phyloP scores from a whole-genome alignment of 1,284 basidiomycete species.

The Apiotrichum veenhuisii region DNA sequence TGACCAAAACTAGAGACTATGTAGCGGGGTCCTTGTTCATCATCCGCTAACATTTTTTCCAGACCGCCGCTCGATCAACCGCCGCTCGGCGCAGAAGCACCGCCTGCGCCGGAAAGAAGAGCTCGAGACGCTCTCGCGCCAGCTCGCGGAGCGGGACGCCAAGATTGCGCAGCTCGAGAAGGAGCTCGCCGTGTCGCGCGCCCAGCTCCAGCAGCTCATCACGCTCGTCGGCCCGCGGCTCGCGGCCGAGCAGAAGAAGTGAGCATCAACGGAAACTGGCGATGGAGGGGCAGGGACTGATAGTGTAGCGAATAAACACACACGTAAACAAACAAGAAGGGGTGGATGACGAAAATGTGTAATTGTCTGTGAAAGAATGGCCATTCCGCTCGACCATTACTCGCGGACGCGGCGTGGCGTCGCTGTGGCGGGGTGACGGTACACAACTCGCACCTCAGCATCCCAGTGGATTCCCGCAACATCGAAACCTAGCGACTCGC shows the following conservation, averaged over 20 bases:
- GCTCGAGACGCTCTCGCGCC: constrained; percentile 12
- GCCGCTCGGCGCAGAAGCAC: constrained; percentile 23
- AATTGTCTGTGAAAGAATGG: too few species aligned
- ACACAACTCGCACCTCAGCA: too few species aligned
- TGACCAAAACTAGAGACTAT: background rate
- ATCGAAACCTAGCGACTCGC: too few species aligned
- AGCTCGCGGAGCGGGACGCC: constrained; percentile 16
- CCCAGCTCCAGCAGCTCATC: constrained; percentile 8
- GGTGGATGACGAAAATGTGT: too few species aligned
- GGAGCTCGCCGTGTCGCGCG: constrained; percentile 16
- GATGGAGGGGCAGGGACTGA: too few species aligned
- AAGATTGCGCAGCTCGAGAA: constrained; percentile 13
- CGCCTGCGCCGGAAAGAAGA: constrained; percentile 23
- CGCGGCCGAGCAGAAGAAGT: background rate
- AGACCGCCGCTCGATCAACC: constrained; percentile 25
- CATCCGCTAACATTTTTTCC: constrained; percentile 1
- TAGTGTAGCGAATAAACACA: too few species aligned
- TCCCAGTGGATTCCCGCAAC: too few species aligned
- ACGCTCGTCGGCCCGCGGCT: background rate
- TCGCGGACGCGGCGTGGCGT: too few species aligned
- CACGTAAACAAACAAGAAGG: too few species aligned
- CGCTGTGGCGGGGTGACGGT: too few species aligned
- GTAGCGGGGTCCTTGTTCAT: background rate
- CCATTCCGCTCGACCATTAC: too few species aligned
- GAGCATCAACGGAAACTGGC: too few species aligned